Percentiles rank a stretch among this genome's conserved stretches.
Evolutionary conservation across 2,329 filamentous ascomycete genomes (phyloP).

Genomic region (Aspergillus proliferans): DNA sequence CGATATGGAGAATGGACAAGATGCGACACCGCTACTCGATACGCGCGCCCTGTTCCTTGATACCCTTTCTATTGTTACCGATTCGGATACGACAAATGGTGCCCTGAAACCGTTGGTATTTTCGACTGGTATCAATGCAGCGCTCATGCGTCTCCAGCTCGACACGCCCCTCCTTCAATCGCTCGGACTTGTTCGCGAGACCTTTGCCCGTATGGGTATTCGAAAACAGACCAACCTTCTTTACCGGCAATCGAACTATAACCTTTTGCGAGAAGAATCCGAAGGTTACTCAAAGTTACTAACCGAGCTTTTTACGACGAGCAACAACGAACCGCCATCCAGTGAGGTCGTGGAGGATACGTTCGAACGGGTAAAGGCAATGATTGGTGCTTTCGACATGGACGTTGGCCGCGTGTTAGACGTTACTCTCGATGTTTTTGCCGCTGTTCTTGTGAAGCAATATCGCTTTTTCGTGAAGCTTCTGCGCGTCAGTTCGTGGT

Average conservation of each 20-base stretch:
- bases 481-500: slow-evolving; percentile 89
- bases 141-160: slow-evolving; percentile 72
- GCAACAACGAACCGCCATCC: slow-evolving; percentile 65
- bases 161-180: slow-evolving; percentile 70
- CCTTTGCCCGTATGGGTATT: slow-evolving; percentile 75
- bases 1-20: slow-evolving; percentile 38
- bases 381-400: slow-evolving; percentile 94
- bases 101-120: slow-evolving; percentile 62
- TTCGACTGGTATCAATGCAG: slow-evolving; percentile 64
- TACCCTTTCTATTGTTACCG: slow-evolving; percentile 70
- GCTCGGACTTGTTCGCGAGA: slow-evolving; percentile 75
- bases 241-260: slow-evolving; percentile 95
- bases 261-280: slow-evolving; percentile 86
- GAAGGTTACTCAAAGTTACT: slow-evolving; percentile 96
- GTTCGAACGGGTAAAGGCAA: slow-evolving; percentile 84
- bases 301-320: slow-evolving; percentile 89
- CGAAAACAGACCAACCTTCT: slow-evolving; percentile 87
- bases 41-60: slow-evolving; percentile 72
- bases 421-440: slow-evolving; percentile 90
- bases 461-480: slow-evolving; percentile 93
- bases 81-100: slow-evolving; percentile 57
- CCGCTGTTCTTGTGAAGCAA: slow-evolving; percentile 86
- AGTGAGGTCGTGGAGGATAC: slow-evolving; percentile 73
- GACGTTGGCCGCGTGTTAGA: slow-evolving; percentile 93
- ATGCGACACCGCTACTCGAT: slow-evolving; percentile 44